Evolutionary conservation across 148 eudicot species (phyloP).

Genomic region (Camellia sinensis): DNA sequence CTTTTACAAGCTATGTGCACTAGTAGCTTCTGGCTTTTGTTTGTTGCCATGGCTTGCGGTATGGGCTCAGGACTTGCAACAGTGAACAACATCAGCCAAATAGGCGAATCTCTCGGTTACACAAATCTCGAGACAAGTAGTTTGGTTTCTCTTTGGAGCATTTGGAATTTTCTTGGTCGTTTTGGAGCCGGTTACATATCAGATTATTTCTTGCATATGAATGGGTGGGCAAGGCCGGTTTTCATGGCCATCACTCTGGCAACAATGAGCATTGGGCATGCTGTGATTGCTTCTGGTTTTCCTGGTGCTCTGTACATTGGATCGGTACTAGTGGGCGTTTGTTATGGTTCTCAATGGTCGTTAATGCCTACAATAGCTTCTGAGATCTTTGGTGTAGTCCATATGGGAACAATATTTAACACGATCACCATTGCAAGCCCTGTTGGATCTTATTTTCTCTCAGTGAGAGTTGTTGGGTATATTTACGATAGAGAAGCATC

Average conservation of each 20-base stretch:
- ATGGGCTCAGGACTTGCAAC: constrained; percentile 73
- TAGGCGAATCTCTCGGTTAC: constrained; percentile 71
- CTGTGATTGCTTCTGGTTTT: constrained; percentile 58
- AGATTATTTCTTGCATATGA: constrained; percentile 48
- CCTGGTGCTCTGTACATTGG: constrained; percentile 60
- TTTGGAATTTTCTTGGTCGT: constrained; percentile 75
- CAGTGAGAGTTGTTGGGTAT: constrained; percentile 63
- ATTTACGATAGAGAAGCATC: constrained; percentile 61
- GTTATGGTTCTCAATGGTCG: constrained; percentile 73
- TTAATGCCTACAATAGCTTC: constrained; percentile 76
- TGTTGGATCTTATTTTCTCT: constrained; percentile 65
- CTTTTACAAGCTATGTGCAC: constrained; percentile 62
- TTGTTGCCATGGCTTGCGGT: constrained; percentile 54
- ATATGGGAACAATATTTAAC: constrained; percentile 74
- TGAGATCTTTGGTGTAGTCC: constrained; percentile 63
- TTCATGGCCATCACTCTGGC: constrained; percentile 60
- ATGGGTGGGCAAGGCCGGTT: constrained; percentile 60
- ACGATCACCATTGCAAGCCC: constrained; percentile 67
- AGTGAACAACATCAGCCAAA: constrained; percentile 67
- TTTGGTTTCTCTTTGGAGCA: constrained; percentile 78
- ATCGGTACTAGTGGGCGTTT: constrained; percentile 59
- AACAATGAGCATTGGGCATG: constrained; percentile 54
- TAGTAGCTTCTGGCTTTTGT: constrained; percentile 59
- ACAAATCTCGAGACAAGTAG: constrained; percentile 46
- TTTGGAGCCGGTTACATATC: constrained; percentile 80